A percentile compares a stretch with the other conserved stretches of the same genome.
Evolutionary conservation across 2,329 filamentous ascomycete genomes (phyloP).

Genomic region (Venturia pyrina): DNA sequence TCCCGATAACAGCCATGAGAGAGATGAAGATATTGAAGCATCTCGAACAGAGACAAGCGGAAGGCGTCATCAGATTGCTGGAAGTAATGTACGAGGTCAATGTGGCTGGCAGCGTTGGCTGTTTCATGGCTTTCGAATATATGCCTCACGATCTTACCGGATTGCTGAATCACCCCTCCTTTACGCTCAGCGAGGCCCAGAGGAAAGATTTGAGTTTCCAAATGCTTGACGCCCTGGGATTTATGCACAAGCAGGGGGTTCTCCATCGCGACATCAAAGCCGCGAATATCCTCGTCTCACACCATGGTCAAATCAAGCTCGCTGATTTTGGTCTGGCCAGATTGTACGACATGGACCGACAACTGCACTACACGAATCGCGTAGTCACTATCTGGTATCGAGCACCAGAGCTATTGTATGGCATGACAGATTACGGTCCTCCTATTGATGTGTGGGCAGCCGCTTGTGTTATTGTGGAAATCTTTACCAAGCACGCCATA

Average conservation of each 20-base stretch:
- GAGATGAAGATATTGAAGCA: constrained; percentile 91
- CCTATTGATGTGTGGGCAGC: constrained; percentile 96
- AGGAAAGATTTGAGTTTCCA: constrained; percentile 91
- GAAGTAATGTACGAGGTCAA: constrained; percentile 98
- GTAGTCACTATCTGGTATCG: constrained; percentile 99
- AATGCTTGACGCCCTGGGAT: constrained; percentile 87
- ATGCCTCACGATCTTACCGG: constrained; percentile 93
- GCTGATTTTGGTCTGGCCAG: constrained; percentile 94
- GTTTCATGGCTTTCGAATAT: constrained; percentile 99
- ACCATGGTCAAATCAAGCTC: constrained; percentile 76
- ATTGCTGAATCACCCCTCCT: constrained; percentile 86
- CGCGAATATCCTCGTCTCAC: constrained; percentile 92
- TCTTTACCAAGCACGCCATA: constrained; percentile 86
- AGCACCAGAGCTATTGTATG: constrained; percentile 78
- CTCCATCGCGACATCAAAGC: constrained; percentile 97
- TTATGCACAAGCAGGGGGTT: constrained; percentile 86
- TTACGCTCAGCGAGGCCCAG: constrained; percentile 72
- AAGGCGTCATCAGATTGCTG: constrained; percentile 71
- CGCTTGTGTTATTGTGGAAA: constrained; percentile 91
- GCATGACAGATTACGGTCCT: constrained; percentile 81
- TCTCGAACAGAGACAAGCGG: constrained; percentile 49
- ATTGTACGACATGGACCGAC: constrained; percentile 79
- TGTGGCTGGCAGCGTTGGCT: constrained; percentile 45
- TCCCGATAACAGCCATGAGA: constrained; percentile 80
- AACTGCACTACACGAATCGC: constrained; percentile 69